Percentiles rank a stretch among this genome's conserved stretches.
These are phyloP conservation scores for Platanthera zijinensis DNA, from an alignment of 106 monocot species.

Conservation along the genomic window DNA sequence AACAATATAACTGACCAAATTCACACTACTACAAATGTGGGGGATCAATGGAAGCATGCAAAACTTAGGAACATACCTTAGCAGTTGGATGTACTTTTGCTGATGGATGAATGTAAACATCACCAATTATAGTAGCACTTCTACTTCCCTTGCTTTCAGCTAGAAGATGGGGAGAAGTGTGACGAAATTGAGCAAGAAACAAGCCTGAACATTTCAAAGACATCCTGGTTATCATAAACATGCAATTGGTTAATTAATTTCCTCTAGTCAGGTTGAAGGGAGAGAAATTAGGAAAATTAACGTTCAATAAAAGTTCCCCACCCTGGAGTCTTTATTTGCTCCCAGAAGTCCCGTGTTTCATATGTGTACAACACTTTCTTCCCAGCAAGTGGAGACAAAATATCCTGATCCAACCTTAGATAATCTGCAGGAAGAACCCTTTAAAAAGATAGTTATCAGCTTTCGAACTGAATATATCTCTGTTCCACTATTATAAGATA, in stretches of 20 bases:
- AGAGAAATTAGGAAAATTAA: neutral
- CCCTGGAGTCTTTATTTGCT: slow-evolving; percentile 98
- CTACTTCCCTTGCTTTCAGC: slow-evolving; percentile 42
- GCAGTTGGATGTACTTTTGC: slow-evolving; percentile 96
- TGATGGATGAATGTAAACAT: slow-evolving; percentile 97
- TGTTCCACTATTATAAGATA: neutral
- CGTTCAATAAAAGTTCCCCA: slow-evolving; percentile 11
- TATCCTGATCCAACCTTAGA: slow-evolving; percentile 94
- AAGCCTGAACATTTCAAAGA: slow-evolving; percentile 91
- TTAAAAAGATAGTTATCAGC: slow-evolving; percentile 25
- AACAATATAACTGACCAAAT: neutral
- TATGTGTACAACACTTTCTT: slow-evolving; percentile 87
- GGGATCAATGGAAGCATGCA: neutral
- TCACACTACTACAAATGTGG: neutral
- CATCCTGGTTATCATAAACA: slow-evolving; percentile 45
- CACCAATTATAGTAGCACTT: slow-evolving; percentile 62
- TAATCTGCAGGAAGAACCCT: slow-evolving; percentile 85
- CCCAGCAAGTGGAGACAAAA: slow-evolving; percentile 95
- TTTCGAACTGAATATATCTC: neutral
- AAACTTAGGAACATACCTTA: slow-evolving; percentile 33
- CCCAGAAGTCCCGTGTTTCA: slow-evolving; percentile 91
- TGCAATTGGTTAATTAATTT: neutral
- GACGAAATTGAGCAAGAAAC: slow-evolving; percentile 69
- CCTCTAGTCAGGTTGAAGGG: neutral
- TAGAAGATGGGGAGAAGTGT: slow-evolving; percentile 74